These are phyloP conservation scores for Combretum micranthum DNA, from an alignment of 345 rosid species.

Conservation along the genomic window DNA sequence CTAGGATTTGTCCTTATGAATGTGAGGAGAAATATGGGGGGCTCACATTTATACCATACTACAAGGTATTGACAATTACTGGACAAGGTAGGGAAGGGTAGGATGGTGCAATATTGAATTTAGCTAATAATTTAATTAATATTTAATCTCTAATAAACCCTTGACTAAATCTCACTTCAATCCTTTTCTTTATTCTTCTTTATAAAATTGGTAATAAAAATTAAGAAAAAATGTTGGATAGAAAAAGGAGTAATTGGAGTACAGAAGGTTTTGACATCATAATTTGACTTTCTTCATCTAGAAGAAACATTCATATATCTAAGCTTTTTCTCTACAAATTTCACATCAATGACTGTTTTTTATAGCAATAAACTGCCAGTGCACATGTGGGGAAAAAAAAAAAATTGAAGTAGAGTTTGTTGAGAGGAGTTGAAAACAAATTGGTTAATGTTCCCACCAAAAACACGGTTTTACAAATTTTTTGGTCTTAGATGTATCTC, in stretches of 20 bases:
- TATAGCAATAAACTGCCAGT: background rate
- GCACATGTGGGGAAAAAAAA: background rate
- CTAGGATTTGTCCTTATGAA: background rate
- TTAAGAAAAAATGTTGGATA: background rate
- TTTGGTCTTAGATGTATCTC: no score
- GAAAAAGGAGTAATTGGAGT: constrained; percentile 13
- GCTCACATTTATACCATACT: constrained; percentile 1
- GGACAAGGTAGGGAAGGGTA: constrained; percentile 3
- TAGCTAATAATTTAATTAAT: background rate
- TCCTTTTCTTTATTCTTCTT: constrained; percentile 1
- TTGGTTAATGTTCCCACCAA: constrained; percentile 3
- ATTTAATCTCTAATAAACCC: constrained; percentile 3
- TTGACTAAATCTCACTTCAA: constrained; percentile 12
- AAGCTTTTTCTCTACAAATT: background rate
- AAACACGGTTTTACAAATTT: constrained; percentile 8
- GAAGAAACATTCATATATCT: background rate
- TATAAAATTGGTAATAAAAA: background rate
- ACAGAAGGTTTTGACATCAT: constrained; percentile 20
- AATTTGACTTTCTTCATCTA: constrained; percentile 17
- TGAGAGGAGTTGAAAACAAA: constrained; percentile 4
- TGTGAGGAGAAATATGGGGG: background rate
- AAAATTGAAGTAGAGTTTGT: constrained; percentile 2
- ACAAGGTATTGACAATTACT: background rate
- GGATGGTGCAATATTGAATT: constrained; percentile 12
- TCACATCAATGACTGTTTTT: background rate